These are phyloP conservation scores for Diddensiella santjacobensis DNA, from an alignment of 805 yeast species.

Conservation along the genomic window DNA sequence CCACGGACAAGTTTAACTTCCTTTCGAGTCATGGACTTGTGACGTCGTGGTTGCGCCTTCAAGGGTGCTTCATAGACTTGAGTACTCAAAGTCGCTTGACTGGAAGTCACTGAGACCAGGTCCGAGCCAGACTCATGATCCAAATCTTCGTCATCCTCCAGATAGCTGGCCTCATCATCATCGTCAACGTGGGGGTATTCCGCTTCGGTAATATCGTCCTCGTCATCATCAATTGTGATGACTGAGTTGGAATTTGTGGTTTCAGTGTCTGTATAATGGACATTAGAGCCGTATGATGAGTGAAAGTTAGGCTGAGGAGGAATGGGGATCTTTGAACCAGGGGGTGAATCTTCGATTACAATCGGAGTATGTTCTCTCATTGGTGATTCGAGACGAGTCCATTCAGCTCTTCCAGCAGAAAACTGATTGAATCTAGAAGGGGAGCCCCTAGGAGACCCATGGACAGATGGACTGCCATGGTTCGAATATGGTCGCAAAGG, in stretches of 20 bases:
- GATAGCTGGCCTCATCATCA: constrained; percentile 14
- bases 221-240: constrained; percentile 17
- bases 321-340: constrained; percentile 11
- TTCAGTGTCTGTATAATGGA: neutral
- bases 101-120: constrained; percentile 11
- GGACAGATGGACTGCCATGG: constrained; percentile 16
- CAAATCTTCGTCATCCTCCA: constrained; percentile 16
- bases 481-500: constrained; percentile 6
- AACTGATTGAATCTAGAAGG: constrained; percentile 23
- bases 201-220: constrained; percentile 11
- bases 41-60: constrained; percentile 51
- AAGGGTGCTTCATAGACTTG: constrained; percentile 26
- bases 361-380: constrained; percentile 23
- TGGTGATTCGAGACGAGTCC: constrained; percentile 70
- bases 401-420: constrained; percentile 58
- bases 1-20: constrained; percentile 75
- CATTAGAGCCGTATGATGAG: constrained; percentile 10
- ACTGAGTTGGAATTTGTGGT: constrained; percentile 7
- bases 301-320: constrained; percentile 22
- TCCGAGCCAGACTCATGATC: constrained; percentile 15
- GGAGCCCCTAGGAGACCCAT: constrained; percentile 23
- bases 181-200: constrained; percentile 15
- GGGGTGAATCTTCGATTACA: constrained; percentile 21
- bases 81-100: constrained; percentile 24
- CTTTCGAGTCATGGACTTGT: constrained; percentile 64